Conservation (phyloP, 1,139 yeast species). For the Diutina neorugosa region DNA sequence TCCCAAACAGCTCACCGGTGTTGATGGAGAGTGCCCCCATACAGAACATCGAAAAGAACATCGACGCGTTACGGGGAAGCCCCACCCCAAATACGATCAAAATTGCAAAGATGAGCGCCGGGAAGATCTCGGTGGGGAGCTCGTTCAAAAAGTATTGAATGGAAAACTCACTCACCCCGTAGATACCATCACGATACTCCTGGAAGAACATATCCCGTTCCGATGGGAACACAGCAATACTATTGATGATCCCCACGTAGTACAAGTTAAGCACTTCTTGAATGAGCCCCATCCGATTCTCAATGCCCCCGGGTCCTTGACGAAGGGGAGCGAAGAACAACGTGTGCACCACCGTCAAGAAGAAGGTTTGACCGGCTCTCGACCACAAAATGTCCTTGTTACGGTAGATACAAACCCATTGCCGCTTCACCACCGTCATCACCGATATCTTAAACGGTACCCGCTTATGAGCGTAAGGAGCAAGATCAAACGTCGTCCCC, state of each 20-base stretch:
- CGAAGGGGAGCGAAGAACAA: conserved; percentile 2
- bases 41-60: not conserved
- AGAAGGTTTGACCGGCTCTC: not conserved
- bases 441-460: not conserved
- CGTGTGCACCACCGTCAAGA: conserved; percentile 1
- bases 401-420: not conserved
- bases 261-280: conserved; percentile 3
- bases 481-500: not conserved
- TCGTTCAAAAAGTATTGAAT: not conserved
- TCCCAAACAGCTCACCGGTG: conserved; percentile 1
- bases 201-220: conserved; percentile 3
- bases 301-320: not conserved
- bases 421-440: not conserved
- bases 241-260: conserved; percentile 1
- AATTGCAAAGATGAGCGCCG: not conserved
- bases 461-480: not conserved
- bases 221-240: not conserved
- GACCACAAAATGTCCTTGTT: conserved; percentile 1
- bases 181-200: conserved; percentile 1
- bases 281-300: conserved; percentile 3
- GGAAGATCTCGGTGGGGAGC: not conserved
- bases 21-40: not conserved
- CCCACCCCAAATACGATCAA: conserved; percentile 4
- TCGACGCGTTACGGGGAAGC: not conserved
- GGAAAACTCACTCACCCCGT: conserved; percentile 2